These are phyloP conservation scores for Annona squamosa DNA, from an alignment of 164 flowering plant genomes.

Conservation along the genomic window DNA sequence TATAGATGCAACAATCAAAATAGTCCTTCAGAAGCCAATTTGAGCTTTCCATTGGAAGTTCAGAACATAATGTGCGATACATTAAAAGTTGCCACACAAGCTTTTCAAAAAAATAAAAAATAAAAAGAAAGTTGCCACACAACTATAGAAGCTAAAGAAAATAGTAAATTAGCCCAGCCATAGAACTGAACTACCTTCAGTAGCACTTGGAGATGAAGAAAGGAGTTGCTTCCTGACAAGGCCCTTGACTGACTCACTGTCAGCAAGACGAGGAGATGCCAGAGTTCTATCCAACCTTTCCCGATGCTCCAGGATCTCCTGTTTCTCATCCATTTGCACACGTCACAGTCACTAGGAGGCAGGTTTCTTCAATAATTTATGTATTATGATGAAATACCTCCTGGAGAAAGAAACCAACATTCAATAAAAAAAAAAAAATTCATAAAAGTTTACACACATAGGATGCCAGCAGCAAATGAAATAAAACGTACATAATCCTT, in stretches of 20 bases:
- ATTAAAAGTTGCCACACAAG: neutral
- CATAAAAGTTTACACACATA: too few relatives aligned
- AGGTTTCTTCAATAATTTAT: neutral
- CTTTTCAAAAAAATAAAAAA: too few relatives aligned
- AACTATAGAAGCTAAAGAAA: neutral
- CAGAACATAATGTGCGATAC: neutral
- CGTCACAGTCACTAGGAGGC: conserved; percentile 9
- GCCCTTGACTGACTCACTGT: conserved; percentile 36
- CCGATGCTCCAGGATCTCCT: conserved; percentile 45
- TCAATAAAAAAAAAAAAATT: too few relatives aligned
- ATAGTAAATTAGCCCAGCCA: neutral
- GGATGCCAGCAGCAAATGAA: too few relatives aligned
- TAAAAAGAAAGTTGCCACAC: too few relatives aligned
- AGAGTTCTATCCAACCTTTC: conserved; percentile 67
- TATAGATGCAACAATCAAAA: too few relatives aligned
- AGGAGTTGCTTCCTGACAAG: conserved; percentile 59
- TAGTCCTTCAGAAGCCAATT: too few relatives aligned
- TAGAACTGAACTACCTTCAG: conserved; percentile 33
- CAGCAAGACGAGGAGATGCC: conserved; percentile 46
- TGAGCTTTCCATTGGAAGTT: too few relatives aligned
- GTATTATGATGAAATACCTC: too few relatives aligned
- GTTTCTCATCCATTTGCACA: conserved; percentile 44
- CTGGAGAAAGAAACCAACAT: too few relatives aligned
- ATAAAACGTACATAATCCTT: too few relatives aligned
- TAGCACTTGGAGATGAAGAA: conserved; percentile 28